Evolutionary conservation across 2,329 filamentous ascomycete genomes (phyloP).

Genomic region (Phialophora expanda): DNA sequence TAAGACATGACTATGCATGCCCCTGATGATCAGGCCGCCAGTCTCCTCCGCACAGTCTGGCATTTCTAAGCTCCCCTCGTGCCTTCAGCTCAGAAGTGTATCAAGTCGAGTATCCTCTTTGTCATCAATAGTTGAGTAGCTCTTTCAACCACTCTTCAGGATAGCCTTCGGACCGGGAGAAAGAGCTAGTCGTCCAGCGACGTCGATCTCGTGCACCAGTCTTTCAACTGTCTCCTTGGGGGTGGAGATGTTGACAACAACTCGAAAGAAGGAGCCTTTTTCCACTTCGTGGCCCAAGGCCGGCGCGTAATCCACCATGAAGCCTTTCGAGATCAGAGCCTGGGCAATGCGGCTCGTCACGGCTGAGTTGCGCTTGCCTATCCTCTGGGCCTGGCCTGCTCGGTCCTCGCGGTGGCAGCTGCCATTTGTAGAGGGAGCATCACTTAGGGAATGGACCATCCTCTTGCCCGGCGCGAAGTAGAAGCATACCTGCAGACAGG

Average conservation of each 20-base stretch:
- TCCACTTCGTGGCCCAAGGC: constrained; percentile 40
- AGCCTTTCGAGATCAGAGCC: constrained; percentile 63
- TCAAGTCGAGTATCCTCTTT: neutral
- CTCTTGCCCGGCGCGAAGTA: constrained; percentile 72
- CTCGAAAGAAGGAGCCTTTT: constrained; percentile 63
- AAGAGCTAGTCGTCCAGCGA: constrained; percentile 45
- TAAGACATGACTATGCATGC: neutral
- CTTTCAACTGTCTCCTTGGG: constrained; percentile 65
- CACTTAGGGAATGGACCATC: constrained; percentile 46
- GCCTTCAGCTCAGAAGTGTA: neutral
- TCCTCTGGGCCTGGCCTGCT: constrained; percentile 43
- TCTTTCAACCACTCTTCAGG: neutral
- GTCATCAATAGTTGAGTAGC: neutral
- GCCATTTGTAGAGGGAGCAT: constrained; percentile 35
- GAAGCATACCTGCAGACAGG: constrained; percentile 94
- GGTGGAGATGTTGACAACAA: constrained; percentile 70
- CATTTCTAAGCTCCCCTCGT: neutral
- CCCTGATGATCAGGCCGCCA: neutral
- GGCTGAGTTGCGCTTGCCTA: constrained; percentile 57
- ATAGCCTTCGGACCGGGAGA: neutral
- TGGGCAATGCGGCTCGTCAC: constrained; percentile 62
- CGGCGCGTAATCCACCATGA: constrained; percentile 72
- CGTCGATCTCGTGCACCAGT: constrained; percentile 65
- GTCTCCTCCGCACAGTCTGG: neutral
- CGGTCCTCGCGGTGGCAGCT: constrained; percentile 37